Percentiles rank a stretch among this genome's conserved stretches.
Conservation (phyloP, 1,284 basidiomycete species). For the Grifola frondosa region DNA sequence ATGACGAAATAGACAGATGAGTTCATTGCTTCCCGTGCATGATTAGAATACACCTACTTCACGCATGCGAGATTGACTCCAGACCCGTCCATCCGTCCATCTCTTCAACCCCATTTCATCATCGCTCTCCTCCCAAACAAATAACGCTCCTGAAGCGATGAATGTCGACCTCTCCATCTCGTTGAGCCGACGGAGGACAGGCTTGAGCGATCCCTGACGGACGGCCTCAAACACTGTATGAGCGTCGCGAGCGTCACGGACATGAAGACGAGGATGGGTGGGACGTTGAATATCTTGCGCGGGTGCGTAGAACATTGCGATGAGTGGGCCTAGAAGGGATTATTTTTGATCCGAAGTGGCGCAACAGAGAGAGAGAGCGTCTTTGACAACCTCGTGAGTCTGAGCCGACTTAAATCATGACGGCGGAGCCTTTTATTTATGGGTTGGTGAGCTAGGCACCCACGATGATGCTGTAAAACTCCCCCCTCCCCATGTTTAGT, state of each 20-base stretch:
- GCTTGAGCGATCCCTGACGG: constrained; percentile 49
- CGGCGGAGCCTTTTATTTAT: constrained; percentile 25
- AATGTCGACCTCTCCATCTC: constrained; percentile 55
- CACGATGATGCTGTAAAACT: constrained; percentile 27
- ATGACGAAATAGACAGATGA: too few species aligned
- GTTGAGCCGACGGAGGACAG: constrained; percentile 53
- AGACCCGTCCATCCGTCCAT: constrained; percentile 66
- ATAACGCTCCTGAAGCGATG: constrained; percentile 60
- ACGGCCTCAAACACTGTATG: constrained; percentile 62
- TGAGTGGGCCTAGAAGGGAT: constrained; percentile 9
- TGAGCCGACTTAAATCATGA: constrained; percentile 14
- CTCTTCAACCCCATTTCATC: constrained; percentile 60
- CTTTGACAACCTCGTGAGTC: constrained; percentile 5
- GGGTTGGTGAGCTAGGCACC: constrained; percentile 19
- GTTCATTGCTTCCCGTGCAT: too few species aligned
- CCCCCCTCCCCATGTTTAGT: constrained; percentile 22
- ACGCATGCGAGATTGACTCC: constrained; percentile 65
- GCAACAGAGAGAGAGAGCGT: constrained; percentile 10
- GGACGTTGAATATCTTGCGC: constrained; percentile 51
- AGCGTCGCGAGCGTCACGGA: constrained; percentile 62
- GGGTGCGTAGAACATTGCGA: constrained; percentile 39
- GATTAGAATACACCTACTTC: constrained; percentile 47
- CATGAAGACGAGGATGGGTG: constrained; percentile 60
- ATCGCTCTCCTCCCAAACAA: constrained; percentile 67
- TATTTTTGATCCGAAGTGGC: constrained; percentile 13